These are phyloP conservation scores for Fallopia convolvulus DNA, from an alignment of 148 eudicot genomes.

Conservation along the genomic window DNA sequence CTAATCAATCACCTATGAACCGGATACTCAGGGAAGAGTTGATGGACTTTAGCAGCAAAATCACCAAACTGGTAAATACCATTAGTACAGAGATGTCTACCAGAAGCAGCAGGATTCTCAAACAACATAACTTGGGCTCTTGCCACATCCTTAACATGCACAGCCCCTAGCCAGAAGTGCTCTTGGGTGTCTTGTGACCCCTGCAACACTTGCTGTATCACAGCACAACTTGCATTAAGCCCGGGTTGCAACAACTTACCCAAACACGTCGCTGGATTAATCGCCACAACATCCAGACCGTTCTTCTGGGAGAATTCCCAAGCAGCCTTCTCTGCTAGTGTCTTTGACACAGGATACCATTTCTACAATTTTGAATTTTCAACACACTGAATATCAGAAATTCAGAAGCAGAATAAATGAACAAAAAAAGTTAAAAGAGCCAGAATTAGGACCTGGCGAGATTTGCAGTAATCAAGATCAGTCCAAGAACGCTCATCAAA, in stretches of 20 bases:
- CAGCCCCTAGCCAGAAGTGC: slow-evolving; percentile 82
- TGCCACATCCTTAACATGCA: slow-evolving; percentile 88
- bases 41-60: slow-evolving; percentile 60
- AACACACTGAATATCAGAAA: background rate
- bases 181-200: slow-evolving; percentile 88
- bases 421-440: background rate
- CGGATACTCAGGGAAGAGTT: slow-evolving; percentile 68
- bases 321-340: slow-evolving; percentile 77
- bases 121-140: slow-evolving; percentile 63
- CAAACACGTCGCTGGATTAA: slow-evolving; percentile 76
- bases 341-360: slow-evolving; percentile 91
- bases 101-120: slow-evolving; percentile 67
- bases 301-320: slow-evolving; percentile 70
- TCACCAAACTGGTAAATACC: slow-evolving; percentile 82
- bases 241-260: slow-evolving; percentile 75
- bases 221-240: slow-evolving; percentile 81
- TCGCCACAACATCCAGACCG: slow-evolving; percentile 56
- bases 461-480: slow-evolving; percentile 67
- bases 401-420: background rate
- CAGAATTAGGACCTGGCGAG: slow-evolving; percentile 38
- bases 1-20: slow-evolving; percentile 56
- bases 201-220: slow-evolving; percentile 58
- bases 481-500: slow-evolving; percentile 66
- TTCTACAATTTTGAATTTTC: slow-evolving; percentile 37
- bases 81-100: slow-evolving; percentile 82